A percentile compares a stretch with the other conserved stretches of the same genome.
Evolutionary conservation across 495 filamentous ascomycete species (phyloP).

Genomic region (Niebla homalea): DNA sequence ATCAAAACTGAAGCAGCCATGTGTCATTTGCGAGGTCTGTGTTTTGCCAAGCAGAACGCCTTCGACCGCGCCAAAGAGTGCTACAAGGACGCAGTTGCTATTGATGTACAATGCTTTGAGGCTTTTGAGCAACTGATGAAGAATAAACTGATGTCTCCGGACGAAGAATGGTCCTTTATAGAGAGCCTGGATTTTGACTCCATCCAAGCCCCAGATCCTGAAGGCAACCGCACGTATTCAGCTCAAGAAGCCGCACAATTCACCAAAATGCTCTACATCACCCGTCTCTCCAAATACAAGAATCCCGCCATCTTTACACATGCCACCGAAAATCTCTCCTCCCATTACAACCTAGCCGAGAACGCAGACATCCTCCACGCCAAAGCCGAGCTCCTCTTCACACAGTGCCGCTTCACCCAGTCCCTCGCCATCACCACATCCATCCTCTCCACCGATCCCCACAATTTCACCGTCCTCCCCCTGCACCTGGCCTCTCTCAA

Average conservation of each 20-base stretch:
- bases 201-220: conserved; percentile 33
- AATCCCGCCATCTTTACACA: conserved; percentile 69
- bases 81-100: conserved; percentile 91
- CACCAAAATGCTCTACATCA: conserved; percentile 93
- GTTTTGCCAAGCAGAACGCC: conserved; percentile 93
- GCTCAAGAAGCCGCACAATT: conserved; percentile 76
- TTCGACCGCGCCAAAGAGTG: conserved; percentile 96
- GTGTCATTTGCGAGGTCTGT: conserved; percentile 88
- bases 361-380: conserved; percentile 91
- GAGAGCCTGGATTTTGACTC: conserved; percentile 84
- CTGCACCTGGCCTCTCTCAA: conserved; percentile 86
- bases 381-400: conserved; percentile 84
- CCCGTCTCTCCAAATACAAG: conserved; percentile 89
- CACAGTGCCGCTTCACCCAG: conserved; percentile 83
- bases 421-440: conserved; percentile 71
- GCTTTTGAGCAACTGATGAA: conserved; percentile 97
- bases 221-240: conserved; percentile 41
- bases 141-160: conserved; percentile 93
- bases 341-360: conserved; percentile 74
- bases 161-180: conserved; percentile 89
- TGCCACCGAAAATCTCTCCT: conserved; percentile 82
- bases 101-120: conserved; percentile 97
- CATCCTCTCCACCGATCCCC: conserved; percentile 52
- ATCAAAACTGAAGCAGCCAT: conserved; percentile 87
- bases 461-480: conserved; percentile 81